Evolutionary conservation across 176 grass and related monocot species (phyloP), one percentile per base, ranked within the genome.

Genomic region (Phragmites australis): DNA sequence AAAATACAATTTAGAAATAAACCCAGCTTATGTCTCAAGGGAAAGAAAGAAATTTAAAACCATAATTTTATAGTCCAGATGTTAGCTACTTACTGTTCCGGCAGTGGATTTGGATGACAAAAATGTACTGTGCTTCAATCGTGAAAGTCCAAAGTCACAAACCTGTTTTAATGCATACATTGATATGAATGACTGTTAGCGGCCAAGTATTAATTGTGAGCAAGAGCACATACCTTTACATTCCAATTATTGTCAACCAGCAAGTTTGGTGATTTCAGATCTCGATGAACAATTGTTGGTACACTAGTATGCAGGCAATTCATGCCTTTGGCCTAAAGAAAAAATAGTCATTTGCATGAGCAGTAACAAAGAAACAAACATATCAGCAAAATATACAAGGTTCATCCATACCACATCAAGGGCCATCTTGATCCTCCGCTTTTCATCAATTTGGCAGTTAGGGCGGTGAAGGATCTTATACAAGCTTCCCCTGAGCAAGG

Each of bases 241-340:
- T 86, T 95, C 96, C 96, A 99, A 78, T 99, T 99, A 78, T 99
- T 93, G 77, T 99, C 96, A 32, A 95, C 96, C 79, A 99, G 88
- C 66, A 99, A 88, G 88, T 99, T 99, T 68, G 96, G 96, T 16
- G 96, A 95, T 93, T 99, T 99, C 68, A 99, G 86, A 99, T 99
- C 96, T 77, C 96, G 88, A 69, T 99, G 93, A 83, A 99, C 96
- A 74, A 99, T 91, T 84, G 92, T 99, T 58, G 96, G 96, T 54
- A 74, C 88, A 65, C 96, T 99, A 54, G 78, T 93, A 83, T 99
- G 96, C 47, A 99, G 85, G 39, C 96, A 99, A 81, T 94, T 99
- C 96, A 99, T 99, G 60, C 96, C 96, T 89, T 99, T 95, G 39
- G 96, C 96, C 96, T 99, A 68, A 77, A 44, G 49, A 68, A 83